Conservation (phyloP, 371 early-diverging fungal genomes). For the Mortierella polycephala region DNA sequence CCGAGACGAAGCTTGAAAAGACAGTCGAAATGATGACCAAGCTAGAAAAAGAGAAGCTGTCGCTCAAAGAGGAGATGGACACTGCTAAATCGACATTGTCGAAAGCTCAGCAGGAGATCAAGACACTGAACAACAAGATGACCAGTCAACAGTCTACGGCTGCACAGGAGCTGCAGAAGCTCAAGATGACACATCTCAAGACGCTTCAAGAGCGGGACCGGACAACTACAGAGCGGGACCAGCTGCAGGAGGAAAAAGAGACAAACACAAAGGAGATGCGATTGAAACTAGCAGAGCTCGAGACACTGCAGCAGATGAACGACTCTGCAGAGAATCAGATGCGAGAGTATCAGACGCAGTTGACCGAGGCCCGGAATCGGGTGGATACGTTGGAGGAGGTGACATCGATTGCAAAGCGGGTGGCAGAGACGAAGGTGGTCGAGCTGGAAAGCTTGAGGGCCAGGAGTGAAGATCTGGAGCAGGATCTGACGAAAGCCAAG, state of each 20-base stretch:
- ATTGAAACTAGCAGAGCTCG: slow-evolving; percentile 73
- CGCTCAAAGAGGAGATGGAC: slow-evolving; percentile 60
- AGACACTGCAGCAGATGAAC: slow-evolving; percentile 67
- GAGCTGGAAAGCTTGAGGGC: slow-evolving; percentile 53
- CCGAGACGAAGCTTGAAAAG: slow-evolving; percentile 59
- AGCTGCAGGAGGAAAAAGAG: slow-evolving; percentile 63
- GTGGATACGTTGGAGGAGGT: slow-evolving; percentile 62
- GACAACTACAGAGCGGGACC: slow-evolving; percentile 21
- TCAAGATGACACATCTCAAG: slow-evolving; percentile 37
- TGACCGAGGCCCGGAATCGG: slow-evolving; percentile 64
- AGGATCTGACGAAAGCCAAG: slow-evolving; percentile 35
- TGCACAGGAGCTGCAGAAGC: slow-evolving; percentile 26
- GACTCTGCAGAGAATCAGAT: slow-evolving; percentile 64
- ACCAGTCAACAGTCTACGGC: slow-evolving; percentile 14
- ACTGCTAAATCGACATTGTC: slow-evolving; percentile 22
- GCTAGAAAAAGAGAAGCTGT: slow-evolving; percentile 65
- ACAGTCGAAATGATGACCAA: slow-evolving; percentile 60
- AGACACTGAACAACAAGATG: slow-evolving; percentile 9
- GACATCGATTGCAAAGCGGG: slow-evolving; percentile 52
- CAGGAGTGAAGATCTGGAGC: slow-evolving; percentile 28
- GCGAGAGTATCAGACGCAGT: slow-evolving; percentile 58
- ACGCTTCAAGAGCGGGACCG: slow-evolving; percentile 34
- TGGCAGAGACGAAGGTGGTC: slow-evolving; percentile 45
- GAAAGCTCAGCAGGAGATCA: slow-evolving; percentile 38
- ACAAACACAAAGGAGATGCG: slow-evolving; percentile 67